Evolutionary conservation across 164 flowering plant species (phyloP).

Genomic region (Euptelea pleiosperma): DNA sequence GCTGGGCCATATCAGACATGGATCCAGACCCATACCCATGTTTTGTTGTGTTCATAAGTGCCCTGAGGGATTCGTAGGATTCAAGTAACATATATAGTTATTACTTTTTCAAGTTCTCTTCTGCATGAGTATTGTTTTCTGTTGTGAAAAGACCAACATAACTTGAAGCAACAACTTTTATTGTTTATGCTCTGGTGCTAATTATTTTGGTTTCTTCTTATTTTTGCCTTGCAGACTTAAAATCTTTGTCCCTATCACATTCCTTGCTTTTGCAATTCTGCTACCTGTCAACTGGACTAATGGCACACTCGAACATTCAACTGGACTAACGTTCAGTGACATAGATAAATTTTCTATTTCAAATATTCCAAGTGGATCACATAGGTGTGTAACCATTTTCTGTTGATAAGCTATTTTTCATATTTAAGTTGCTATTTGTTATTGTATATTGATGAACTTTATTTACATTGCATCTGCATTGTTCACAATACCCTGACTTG

Average conservation of each 20-base stretch:
- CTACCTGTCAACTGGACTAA: constrained; percentile 83
- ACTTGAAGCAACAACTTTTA: too few relatives aligned
- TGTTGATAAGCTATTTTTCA: neutral
- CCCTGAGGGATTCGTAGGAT: too few relatives aligned
- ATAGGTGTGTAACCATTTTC: constrained; percentile 38
- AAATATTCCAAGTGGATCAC: constrained; percentile 55
- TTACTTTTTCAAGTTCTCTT: too few relatives aligned
- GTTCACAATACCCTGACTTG: too few relatives aligned
- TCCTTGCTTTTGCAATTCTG: constrained; percentile 59
- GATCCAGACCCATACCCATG: too few relatives aligned
- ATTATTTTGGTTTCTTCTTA: too few relatives aligned
- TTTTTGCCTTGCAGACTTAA: constrained; percentile 54
- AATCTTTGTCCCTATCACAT: constrained; percentile 68
- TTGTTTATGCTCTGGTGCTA: neutral
- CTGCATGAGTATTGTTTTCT: neutral
- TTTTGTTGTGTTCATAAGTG: too few relatives aligned
- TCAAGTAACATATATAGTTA: too few relatives aligned
- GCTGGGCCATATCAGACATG: too few relatives aligned
- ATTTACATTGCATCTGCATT: too few relatives aligned
- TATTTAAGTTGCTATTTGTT: neutral
- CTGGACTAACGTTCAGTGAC: constrained; percentile 39
- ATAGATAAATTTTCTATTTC: constrained; percentile 80
- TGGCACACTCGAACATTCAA: constrained; percentile 37
- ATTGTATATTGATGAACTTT: too few relatives aligned
- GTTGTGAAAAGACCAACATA: too few relatives aligned